Evolutionary conservation across 2,329 filamentous ascomycete species (phyloP).

Genomic region (Colletotrichum higginsianum): DNA sequence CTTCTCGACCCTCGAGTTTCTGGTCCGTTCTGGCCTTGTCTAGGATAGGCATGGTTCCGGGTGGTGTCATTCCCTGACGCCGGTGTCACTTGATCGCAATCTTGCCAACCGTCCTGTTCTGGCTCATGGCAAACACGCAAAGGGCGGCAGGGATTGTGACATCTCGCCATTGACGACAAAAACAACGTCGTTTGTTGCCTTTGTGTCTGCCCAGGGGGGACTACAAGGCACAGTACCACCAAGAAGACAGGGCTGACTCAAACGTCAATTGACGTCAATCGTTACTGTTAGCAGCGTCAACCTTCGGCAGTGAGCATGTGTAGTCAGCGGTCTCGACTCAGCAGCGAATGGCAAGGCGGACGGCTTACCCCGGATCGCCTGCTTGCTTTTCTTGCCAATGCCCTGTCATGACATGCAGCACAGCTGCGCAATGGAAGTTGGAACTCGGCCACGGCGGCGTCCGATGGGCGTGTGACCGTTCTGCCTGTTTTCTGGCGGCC

Average conservation of each 20-base stretch:
- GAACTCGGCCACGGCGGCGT: slow-evolving; percentile 4
- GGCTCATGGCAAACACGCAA: slow-evolving; percentile 26
- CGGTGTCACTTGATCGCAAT: slow-evolving; percentile 36
- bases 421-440: background rate
- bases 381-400: background rate
- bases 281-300: too few relatives aligned
- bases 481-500: background rate
- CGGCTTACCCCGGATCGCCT: slow-evolving; percentile 3
- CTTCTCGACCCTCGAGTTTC: background rate
- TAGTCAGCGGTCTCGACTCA: background rate
- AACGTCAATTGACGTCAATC: background rate
- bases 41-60: slow-evolving; percentile 28
- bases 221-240: background rate
- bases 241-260: background rate
- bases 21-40: slow-evolving; percentile 16
- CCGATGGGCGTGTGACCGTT: slow-evolving; percentile 5
- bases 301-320: background rate
- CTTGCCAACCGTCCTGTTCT: slow-evolving; percentile 3
- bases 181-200: background rate
- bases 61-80: slow-evolving; percentile 33
- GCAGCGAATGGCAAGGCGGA: slow-evolving; percentile 1
- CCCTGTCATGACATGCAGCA: background rate
- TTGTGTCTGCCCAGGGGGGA: background rate
- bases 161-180: background rate
- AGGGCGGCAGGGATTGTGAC: background rate